Evolutionary conservation across 805 yeast genomes (phyloP).

Genomic region (Candida ipomoeae): DNA sequence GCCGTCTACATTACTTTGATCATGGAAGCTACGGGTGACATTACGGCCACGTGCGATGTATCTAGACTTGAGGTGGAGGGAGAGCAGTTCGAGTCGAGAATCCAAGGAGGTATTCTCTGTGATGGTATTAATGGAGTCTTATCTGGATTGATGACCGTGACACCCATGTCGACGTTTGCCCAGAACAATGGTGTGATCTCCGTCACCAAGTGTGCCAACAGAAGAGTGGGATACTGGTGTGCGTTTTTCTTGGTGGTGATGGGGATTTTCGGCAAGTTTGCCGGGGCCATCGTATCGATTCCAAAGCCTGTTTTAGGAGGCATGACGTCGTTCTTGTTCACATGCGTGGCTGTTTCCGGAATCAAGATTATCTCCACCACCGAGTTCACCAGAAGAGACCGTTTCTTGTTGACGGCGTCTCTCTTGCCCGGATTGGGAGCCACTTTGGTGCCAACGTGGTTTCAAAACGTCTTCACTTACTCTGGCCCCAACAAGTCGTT

Average conservation of each 20-base stretch:
- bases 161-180: constrained; percentile 92
- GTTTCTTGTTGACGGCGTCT: constrained; percentile 17
- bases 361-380: constrained; percentile 20
- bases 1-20: constrained; percentile 78
- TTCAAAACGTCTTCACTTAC: constrained; percentile 15
- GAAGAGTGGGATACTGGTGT: constrained; percentile 76
- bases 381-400: constrained; percentile 20
- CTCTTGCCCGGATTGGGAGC: constrained; percentile 17
- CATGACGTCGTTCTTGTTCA: constrained; percentile 19
- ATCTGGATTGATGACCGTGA: constrained; percentile 73
- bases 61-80: constrained; percentile 84
- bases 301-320: constrained; percentile 48
- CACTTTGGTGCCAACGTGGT: constrained; percentile 18
- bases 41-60: constrained; percentile 91
- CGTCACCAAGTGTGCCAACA: constrained; percentile 85
- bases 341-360: constrained; percentile 19
- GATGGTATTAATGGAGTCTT: constrained; percentile 80
- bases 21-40: constrained; percentile 95
- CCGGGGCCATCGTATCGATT: constrained; percentile 65
- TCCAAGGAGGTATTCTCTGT: constrained; percentile 90
- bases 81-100: constrained; percentile 70
- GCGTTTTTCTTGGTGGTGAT: constrained; percentile 74
- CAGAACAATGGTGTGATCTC: constrained; percentile 95
- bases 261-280: constrained; percentile 68
- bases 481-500: constrained; percentile 14